Conservation (phyloP, 2,329 filamentous ascomycete species). For the Sphaerulina populicola region DNA sequence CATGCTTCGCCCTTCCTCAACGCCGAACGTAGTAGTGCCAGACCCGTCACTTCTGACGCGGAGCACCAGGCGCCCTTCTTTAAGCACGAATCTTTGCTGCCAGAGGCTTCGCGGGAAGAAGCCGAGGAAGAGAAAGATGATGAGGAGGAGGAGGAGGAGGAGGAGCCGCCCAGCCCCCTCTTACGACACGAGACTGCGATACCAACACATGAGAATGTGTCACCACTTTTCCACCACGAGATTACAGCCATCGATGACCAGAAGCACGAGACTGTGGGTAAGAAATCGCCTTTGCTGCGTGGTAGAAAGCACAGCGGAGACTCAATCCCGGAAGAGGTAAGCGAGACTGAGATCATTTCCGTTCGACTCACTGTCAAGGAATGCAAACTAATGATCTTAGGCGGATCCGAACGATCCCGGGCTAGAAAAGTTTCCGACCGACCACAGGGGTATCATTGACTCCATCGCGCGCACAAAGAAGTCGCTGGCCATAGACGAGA, state of each 20-base stretch:
- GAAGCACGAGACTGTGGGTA: conserved; percentile 13
- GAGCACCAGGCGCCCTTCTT: conserved; percentile 27
- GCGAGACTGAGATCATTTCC: not conserved
- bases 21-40: conserved; percentile 2
- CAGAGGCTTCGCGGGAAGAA: conserved; percentile 1
- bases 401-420: conserved; percentile 28
- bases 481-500: conserved; percentile 23
- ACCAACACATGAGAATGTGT: conserved; percentile 22
- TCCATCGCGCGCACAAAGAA: conserved; percentile 27
- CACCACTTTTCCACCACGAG: conserved; percentile 31
- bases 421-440: conserved; percentile 31
- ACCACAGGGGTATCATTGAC: conserved; percentile 30
- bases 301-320: conserved; percentile 15
- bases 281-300: conserved; percentile 7
- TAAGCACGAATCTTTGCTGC: conserved; percentile 27
- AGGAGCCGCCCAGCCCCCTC: conserved; percentile 27
- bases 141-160: conserved; percentile 6
- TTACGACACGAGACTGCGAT: conserved; percentile 34
- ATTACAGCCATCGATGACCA: conserved; percentile 21
- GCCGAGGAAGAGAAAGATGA: not conserved
- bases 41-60: not conserved
- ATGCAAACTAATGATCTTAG: conserved; percentile 10
- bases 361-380: not conserved
- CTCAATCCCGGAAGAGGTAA: conserved; percentile 8
- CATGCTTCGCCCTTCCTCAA: conserved; percentile 2